Base-by-base conservation (phyloP, 2,329 filamentous ascomycete species). In the Fusarium sarcochroum region DNA sequence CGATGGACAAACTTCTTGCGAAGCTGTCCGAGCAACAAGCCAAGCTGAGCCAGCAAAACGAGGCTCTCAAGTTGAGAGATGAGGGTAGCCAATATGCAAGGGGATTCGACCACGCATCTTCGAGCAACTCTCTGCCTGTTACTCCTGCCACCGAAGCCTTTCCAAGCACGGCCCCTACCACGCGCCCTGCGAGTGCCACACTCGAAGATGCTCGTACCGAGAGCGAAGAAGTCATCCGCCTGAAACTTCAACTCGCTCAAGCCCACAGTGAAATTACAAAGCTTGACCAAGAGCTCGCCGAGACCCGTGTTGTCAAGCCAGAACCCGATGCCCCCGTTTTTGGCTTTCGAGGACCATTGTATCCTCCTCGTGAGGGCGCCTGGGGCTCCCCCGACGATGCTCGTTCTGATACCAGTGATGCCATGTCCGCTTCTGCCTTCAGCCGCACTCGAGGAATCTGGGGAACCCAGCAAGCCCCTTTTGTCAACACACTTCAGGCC, bases 21-120 rank as follows among this genome's bases (percentile, higher is more conserved):
- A 91, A 90, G 76, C 84, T 95, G 47, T 88, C 88, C n/a, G 90
- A 94, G 77, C 91, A 93, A 73, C 88, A 91, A 73, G 82, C 82
- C 42, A 77, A 84, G n/a, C 79, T 90, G 49, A 83, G 83, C 50
- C 85, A 88, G 77, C 88, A 91, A 74, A 86, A 85, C 63, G 83
- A 87, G 58, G 82, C 83, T 52, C 76, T 87, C 42, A 86, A 84
- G 59, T 73, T 74, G 38, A 73, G 71, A 11, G 80, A 83, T 14
- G 81, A 83, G 20, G 77, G 78, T 21, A 62, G 42, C 35, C 58
- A 73, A 30, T 81, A 80, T 62, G 72, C 77, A 32, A 76, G 74
- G 52, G 73, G 66, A 34, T 71, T 83, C 18, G 86, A 87, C 34
- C 84, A 86, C 45, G 78, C 81, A 44, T 83, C 86, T 6, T 85